Evolutionary conservation across 352 stramenopile species (phyloP).

Genomic region (Globisporangium paddicum): DNA sequence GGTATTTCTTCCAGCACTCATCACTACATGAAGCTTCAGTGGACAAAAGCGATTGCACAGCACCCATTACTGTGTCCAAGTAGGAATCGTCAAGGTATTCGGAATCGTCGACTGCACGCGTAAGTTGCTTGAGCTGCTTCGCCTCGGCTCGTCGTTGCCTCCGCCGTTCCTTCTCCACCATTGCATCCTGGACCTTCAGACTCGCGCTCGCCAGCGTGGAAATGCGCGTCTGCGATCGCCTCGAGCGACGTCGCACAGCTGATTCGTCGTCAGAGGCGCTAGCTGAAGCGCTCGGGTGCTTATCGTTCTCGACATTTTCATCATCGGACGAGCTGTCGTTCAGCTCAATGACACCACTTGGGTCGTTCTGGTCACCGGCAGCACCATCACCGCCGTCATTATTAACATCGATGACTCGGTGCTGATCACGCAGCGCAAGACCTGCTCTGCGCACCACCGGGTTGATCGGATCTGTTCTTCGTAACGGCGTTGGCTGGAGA

Average conservation of each 20-base stretch:
- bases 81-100: constrained; percentile 76
- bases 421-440: constrained; percentile 18
- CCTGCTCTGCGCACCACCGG: constrained; percentile 37
- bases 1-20: constrained; percentile 33
- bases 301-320: constrained; percentile 17
- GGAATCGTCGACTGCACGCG: constrained; percentile 41
- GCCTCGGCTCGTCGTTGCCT: constrained; percentile 11
- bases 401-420: neutral
- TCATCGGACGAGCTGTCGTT: constrained; percentile 17
- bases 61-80: constrained; percentile 22
- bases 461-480: constrained; percentile 51
- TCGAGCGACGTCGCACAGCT: constrained; percentile 36
- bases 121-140: constrained; percentile 34
- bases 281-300: constrained; percentile 14
- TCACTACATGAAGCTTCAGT: constrained; percentile 23
- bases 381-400: neutral
- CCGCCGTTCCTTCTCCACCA: constrained; percentile 42
- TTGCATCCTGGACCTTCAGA: constrained; percentile 53
- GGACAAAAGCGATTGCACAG: constrained; percentile 17
- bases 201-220: constrained; percentile 56
- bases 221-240: constrained; percentile 56
- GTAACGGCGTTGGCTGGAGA: constrained; percentile 41
- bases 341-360: constrained; percentile 20
- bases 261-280: constrained; percentile 22
- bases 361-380: neutral